These are phyloP conservation scores for Deakozyma indianensis DNA, from an alignment of 805 yeast genomes.

Conservation along the genomic window DNA sequence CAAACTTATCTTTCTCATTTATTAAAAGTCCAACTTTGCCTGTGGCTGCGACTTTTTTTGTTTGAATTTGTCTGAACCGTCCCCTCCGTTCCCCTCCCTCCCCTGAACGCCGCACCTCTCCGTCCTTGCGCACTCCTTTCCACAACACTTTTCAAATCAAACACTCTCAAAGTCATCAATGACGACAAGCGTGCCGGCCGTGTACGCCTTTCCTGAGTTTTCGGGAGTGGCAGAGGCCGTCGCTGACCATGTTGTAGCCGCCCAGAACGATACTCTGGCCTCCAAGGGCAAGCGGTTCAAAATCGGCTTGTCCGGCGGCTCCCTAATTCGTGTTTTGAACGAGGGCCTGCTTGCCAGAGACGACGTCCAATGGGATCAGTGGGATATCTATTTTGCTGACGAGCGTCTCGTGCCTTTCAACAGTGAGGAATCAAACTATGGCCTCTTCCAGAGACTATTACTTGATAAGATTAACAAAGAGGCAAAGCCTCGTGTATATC, in stretches of 20 bases:
- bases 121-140: no score
- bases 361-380: constrained; percentile 76
- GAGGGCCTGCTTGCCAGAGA: constrained; percentile 70
- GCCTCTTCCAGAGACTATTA: constrained; percentile 70
- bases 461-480: constrained; percentile 52
- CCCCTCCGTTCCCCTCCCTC: no score
- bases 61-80: no score
- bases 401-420: constrained; percentile 86
- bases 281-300: constrained; percentile 48
- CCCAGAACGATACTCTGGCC: constrained; percentile 58
- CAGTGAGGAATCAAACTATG: constrained; percentile 73
- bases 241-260: constrained; percentile 83
- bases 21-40: no score
- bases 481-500: constrained; percentile 57
- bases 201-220: constrained; percentile 84
- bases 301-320: constrained; percentile 89
- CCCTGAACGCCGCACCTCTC: no score
- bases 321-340: constrained; percentile 69
- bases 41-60: no score
- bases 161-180: no score
- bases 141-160: no score
- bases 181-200: constrained; percentile 90
- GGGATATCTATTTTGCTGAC: constrained; percentile 96
- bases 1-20: no score
- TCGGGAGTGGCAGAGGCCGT: constrained; percentile 91